Evolutionary conservation across 306 rosid genomes (phyloP), one percentile per base, ranked within the genome.

Genomic region (Nissolia schottii): DNA sequence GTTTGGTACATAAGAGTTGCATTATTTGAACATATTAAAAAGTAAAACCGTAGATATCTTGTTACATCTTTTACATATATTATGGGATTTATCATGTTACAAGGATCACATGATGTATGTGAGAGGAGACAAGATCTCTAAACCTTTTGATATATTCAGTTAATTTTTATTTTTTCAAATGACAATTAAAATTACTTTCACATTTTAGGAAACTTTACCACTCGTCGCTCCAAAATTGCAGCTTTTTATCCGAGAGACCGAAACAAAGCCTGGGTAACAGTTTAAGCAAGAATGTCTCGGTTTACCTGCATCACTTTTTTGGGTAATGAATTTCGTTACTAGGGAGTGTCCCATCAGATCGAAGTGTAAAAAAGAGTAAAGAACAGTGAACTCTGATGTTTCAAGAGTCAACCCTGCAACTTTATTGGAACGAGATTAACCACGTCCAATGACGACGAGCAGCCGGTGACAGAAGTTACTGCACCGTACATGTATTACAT

Each of bases 361-460:
- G 13, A 11, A 35, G 6, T 35, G 27, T 7, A 60, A 60, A 60
- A 1, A 11, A 29, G 12, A 18, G 0, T n/a, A 48, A 35, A 23
- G 16, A 12, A 37, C 9, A 18, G 45, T 55, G 45, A 43, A n/a
- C 13, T 60, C 22, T 12, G 48, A 38, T 64, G 57, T 18, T 4
- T 25, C 45, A 18, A 19, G 49, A 64, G 67, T 64, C 27, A 38
- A 53, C 64, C 24, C 16, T 37, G 79, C 65, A 38, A 38, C 43
- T 74, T 51, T 13, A 38, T 12, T 24, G 43, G 78, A 63, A 74
- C 12, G 32, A 50, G 78, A 62, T 34, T 22, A 24, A 35, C 13
- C 4, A 74, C 43, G 54, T 62, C n/a, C 23, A 49, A 18, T 20
- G 61, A 13, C 7, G 48, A 8, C 0, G 46, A 23, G 19, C 32